Percentiles rank a stretch among this genome's conserved stretches.
These are phyloP conservation scores for Lasiodiplodia theobromae DNA, from an alignment of 2,329 filamentous ascomycete genomes.

Conservation along the genomic window DNA sequence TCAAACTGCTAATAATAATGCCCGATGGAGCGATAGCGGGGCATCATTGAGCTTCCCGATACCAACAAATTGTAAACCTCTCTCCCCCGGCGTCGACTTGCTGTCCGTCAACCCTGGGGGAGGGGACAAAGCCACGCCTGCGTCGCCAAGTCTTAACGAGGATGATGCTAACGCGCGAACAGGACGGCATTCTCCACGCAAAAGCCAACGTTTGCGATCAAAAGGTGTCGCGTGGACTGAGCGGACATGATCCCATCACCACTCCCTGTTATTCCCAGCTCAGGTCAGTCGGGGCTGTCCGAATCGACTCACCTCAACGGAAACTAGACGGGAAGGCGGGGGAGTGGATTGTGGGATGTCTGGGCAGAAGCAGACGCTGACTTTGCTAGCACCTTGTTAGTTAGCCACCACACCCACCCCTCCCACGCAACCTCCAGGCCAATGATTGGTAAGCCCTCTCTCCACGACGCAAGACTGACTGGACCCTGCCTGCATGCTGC, in stretches of 20 bases:
- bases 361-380: background rate
- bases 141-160: background rate
- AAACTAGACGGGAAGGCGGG: background rate
- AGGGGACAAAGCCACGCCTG: background rate
- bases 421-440: background rate
- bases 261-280: constrained; percentile 3
- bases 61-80: background rate
- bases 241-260: constrained; percentile 12
- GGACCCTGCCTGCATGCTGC: background rate
- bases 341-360: background rate
- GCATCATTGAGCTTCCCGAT: background rate
- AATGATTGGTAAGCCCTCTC: constrained; percentile 23
- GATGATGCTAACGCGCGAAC: background rate
- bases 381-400: constrained; percentile 12
- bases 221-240: background rate
- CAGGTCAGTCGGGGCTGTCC: background rate
- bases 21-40: background rate
- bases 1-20: background rate
- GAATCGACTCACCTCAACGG: constrained; percentile 23
- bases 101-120: background rate
- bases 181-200: background rate
- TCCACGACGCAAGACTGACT: background rate
- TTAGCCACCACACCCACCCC: constrained; percentile 8
- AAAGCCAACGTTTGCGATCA: background rate
- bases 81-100: background rate